These are phyloP conservation scores for Aspergillus clavatus DNA, from an alignment of 2,329 filamentous ascomycete genomes.

Conservation along the genomic window DNA sequence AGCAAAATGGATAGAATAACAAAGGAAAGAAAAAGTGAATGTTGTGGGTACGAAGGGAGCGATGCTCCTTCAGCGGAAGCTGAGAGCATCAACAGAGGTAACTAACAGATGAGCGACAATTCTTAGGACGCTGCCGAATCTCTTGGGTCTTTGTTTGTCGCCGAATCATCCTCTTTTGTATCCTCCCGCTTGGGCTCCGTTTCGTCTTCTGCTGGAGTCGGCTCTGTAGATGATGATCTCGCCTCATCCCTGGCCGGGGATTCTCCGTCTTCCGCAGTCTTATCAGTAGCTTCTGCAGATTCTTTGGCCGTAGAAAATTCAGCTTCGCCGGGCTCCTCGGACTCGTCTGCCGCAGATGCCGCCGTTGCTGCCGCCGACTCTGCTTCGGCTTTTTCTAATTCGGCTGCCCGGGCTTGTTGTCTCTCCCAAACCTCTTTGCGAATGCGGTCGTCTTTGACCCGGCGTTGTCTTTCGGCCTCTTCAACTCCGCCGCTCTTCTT, in stretches of 20 bases:
- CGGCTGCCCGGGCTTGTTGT: constrained; percentile 48
- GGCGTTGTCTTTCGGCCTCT: constrained; percentile 80
- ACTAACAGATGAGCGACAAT: neutral
- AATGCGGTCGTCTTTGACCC: constrained; percentile 80
- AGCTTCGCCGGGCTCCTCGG: constrained; percentile 8
- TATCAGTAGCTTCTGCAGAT: constrained; percentile 4
- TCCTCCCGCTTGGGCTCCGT: neutral
- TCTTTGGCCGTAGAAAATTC: constrained; percentile 8
- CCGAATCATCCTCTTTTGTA: neutral
- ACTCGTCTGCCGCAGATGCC: constrained; percentile 17
- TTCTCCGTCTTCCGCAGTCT: constrained; percentile 7
- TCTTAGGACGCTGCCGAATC: neutral
- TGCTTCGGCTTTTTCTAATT: constrained; percentile 40
- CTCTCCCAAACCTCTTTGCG: constrained; percentile 66
- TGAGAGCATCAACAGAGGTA: too few species aligned
- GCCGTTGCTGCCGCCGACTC: constrained; percentile 27
- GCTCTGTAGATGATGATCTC: constrained; percentile 8
- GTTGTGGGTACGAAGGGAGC: too few species aligned
- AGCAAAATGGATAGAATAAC: too few species aligned
- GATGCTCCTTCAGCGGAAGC: too few species aligned
- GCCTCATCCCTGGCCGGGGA: constrained; percentile 4
- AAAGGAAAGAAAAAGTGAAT: neutral
- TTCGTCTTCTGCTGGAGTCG: neutral
- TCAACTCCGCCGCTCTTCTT: constrained; percentile 96
- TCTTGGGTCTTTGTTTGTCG: neutral